Evolutionary conservation across 768 basidiomycete genomes (phyloP).

Genomic region (Collybiopsis confluens): DNA sequence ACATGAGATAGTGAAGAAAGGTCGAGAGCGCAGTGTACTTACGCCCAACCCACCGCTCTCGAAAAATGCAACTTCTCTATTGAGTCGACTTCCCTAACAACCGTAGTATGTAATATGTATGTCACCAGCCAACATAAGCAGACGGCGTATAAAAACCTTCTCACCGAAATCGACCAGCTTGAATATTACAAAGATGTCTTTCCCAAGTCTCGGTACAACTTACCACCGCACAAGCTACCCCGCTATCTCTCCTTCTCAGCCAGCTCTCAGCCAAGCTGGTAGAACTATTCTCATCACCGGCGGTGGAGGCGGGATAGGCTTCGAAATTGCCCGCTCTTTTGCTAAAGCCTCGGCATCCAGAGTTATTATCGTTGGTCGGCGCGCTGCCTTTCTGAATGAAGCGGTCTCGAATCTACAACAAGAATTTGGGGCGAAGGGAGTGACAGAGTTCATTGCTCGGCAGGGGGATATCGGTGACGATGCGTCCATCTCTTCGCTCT

Average conservation of each 20-base stretch:
- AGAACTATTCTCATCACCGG: neutral
- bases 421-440: neutral
- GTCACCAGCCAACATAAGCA: no score
- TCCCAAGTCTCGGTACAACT: neutral
- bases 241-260: neutral
- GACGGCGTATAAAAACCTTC: no score
- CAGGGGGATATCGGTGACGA: neutral
- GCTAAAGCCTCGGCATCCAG: neutral
- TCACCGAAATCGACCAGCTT: no score
- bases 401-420: neutral
- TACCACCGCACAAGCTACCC: neutral
- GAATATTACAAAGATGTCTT: no score
- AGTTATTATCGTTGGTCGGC: neutral
- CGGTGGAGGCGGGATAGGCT: neutral
- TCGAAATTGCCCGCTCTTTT: neutral
- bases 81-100: no score
- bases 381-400: neutral
- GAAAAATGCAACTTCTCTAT: no score
- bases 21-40: no score
- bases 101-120: no score
- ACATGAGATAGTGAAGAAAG: no score
- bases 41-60: no score
- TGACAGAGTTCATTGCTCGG: neutral
- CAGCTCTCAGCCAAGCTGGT: neutral
- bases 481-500: neutral